Evolutionary conservation across 2,329 filamentous ascomycete genomes (phyloP).

Genomic region (Ophiostoma quercus): DNA sequence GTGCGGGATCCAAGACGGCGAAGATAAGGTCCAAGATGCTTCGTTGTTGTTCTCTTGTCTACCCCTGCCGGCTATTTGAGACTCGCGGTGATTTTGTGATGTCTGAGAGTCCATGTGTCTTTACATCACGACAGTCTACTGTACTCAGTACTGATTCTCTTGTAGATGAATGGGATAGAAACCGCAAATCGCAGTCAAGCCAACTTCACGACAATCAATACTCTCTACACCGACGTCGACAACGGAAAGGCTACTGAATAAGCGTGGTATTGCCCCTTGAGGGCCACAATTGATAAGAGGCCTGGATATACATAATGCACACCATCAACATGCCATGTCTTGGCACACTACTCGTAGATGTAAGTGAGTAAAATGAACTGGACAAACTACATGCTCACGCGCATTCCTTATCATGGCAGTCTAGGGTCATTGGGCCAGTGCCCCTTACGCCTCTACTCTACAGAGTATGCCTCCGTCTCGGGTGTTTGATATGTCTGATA

Average conservation of each 20-base stretch:
- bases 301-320: not conserved
- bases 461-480: not conserved
- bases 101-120: too few relatives aligned
- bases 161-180: too few relatives aligned
- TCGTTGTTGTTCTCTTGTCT: not conserved
- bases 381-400: not conserved
- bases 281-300: not conserved
- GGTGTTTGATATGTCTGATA: not conserved
- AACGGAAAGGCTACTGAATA: not conserved
- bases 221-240: not conserved
- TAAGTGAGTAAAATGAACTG: not conserved
- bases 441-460: not conserved
- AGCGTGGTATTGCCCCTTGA: not conserved
- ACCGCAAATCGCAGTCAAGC: not conserved
- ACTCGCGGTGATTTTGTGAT: not conserved
- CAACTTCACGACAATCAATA: not conserved
- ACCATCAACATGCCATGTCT: not conserved
- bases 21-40: not conserved
- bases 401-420: slow-evolving; percentile 3
- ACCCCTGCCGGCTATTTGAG: not conserved
- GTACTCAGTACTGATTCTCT: too few relatives aligned
- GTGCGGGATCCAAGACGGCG: not conserved
- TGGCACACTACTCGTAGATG: not conserved
- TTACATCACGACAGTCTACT: too few relatives aligned
- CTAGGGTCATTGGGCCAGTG: not conserved